Evolutionary conservation across 495 filamentous ascomycete genomes (phyloP), one percentile per base, ranked within the genome.

Genomic region (Tuber melanosporum): DNA sequence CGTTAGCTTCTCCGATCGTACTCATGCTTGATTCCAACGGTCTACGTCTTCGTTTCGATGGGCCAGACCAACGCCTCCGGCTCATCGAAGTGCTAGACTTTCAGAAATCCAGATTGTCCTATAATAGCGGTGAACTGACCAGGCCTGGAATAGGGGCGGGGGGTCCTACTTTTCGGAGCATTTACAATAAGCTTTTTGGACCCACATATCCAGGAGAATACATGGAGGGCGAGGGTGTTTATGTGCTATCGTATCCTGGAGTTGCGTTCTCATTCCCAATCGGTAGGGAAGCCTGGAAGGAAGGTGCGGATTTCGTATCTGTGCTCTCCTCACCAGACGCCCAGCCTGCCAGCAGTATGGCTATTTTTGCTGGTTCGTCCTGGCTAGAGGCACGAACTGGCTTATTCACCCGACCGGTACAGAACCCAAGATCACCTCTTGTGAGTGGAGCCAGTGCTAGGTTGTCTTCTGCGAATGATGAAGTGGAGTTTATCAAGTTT

Each of bases 191-290:
- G 71, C 87, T 97, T 6, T 91, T 99, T 82, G 95, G 95, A 0
- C 94, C 94, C 20, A 94, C 95, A 0, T 97, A 94, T 82, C 91
- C 92, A 4, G 95, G 95, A 47, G 95, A 99, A 86, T 98, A 94
- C 78, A 86, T 97, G 43, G 87, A 91, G 36, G 90, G 90, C 12
- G 73, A 85, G 49, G 83, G 91, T 7, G 87, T 88, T 20, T 98
- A 97, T 82, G 89, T 96, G 20, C 86, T 98, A 19, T 98, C 95
- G 5, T 99, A 97, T 84, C 94, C 95, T 17, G 95, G 95, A 0
- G 89, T 99, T 41, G 92, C 94, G 0, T 98, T 98, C 83, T 92
- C 90, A 9, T 99, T 98, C 79, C 92, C 93, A 22, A 86, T 99
- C 70, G 89, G 90, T 72, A 85, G 89, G 75, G 90, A 90, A 7